Evolutionary conservation across 352 stramenopile genomes (phyloP), one percentile per base, ranked within the genome.

Genomic region (Phytophthora citricola): DNA sequence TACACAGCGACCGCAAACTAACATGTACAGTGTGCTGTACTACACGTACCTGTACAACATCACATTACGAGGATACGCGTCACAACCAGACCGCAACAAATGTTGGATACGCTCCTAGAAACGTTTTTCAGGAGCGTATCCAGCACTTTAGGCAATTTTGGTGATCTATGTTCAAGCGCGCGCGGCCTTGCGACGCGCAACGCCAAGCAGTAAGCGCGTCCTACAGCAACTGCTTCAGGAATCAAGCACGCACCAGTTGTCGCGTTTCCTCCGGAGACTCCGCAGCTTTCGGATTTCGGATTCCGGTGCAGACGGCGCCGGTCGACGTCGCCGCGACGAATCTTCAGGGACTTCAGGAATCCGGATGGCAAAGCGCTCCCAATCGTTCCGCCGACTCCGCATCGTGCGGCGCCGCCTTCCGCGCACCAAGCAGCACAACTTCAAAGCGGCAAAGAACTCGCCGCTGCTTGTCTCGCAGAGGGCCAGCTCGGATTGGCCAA

Each of bases 291-390:
- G 31, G 31, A 36, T 36, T 15, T 46, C 22, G 27, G 24, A 57
- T 57, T 58, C 50, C 50, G 50, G 49, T 57, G 36, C 41, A 50
- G 22, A 50, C 60, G 50, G 27, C 39, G 32, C 54, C 54, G 7
- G 14, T 27, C 2, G 32, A 22, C 40, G 27, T 52, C 17, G 36
- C n/a, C 24, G 52, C 38, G 38, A 56, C 53, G 56, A 66, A 71
- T 71, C 57, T 66, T 49, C 49, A 58, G 63, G 62, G 66, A 61
- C 57, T 66, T 49, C 49, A 62, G 63, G 62, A 71, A 61, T 57
- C 48, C 20, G 50, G 47, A 15, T 27, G 32, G 31, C 47, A 62
- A 57, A 52, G 32, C 55, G 48, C 15, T 0, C 56, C 57, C 56
- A 59, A 63, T 64, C 46, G 22, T 6, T 36, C 39, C 51, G 24